Evolutionary conservation across 208 protist genomes (phyloP).

Genomic region (Leishmania tropica): DNA sequence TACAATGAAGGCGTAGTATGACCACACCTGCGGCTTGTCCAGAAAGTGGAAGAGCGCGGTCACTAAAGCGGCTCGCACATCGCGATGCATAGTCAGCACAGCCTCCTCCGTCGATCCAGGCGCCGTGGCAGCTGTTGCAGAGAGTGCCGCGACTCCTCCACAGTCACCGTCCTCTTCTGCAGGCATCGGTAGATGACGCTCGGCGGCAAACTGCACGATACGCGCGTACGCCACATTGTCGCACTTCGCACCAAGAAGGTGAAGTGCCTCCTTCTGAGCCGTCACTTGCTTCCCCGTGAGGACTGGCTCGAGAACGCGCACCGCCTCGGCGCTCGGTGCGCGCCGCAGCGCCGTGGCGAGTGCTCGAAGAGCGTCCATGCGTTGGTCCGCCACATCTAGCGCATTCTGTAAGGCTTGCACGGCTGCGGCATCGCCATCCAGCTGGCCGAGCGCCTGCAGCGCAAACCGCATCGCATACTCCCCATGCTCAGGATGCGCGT

Average conservation of each 20-base stretch:
- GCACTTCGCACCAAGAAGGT: conserved; percentile 16
- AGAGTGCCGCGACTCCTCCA: not conserved
- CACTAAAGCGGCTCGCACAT: conserved; percentile 29
- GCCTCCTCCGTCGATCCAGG: not conserved
- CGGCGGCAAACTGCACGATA: conserved; percentile 17
- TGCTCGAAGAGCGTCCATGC: conserved; percentile 17
- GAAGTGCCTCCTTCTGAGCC: conserved; percentile 30
- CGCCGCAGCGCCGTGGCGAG: conserved; percentile 11
- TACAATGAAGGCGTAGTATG: conserved; percentile 10
- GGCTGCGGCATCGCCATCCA: conserved; percentile 6
- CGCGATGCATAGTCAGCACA: conserved; percentile 21
- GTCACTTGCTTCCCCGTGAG: conserved; percentile 16
- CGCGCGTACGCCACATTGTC: conserved; percentile 24
- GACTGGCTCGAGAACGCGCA: conserved; percentile 20
- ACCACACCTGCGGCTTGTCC: conserved; percentile 23
- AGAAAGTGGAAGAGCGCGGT: conserved; percentile 25
- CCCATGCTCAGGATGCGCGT: conserved; percentile 16
- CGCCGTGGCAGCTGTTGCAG: not conserved
- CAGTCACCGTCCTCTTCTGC: not conserved
- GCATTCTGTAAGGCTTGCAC: not conserved
- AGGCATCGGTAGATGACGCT: conserved; percentile 26
- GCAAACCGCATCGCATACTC: conserved; percentile 16
- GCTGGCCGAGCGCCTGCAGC: conserved; percentile 17
- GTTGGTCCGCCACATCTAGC: conserved; percentile 1
- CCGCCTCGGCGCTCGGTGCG: conserved; percentile 11